Conservation (phyloP, 805 yeast genomes). For the Clavispora phyllophila region DNA sequence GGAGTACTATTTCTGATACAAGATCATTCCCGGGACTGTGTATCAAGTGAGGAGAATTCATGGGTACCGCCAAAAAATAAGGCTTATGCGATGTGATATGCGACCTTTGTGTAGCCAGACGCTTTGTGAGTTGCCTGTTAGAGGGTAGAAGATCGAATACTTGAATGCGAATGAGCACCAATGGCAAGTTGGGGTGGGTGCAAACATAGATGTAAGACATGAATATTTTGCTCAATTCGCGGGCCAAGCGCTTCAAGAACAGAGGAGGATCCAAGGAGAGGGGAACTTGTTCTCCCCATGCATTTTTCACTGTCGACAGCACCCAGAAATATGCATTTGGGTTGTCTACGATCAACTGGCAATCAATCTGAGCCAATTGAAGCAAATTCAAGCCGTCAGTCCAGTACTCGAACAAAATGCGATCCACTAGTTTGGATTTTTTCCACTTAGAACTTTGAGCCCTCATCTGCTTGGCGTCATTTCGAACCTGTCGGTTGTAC, state of each 20-base stretch:
- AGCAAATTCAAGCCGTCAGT: slow-evolving; percentile 52
- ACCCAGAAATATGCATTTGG: slow-evolving; percentile 47
- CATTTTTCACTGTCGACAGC: slow-evolving; percentile 41
- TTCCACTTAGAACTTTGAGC: slow-evolving; percentile 13
- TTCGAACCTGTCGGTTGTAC: slow-evolving; percentile 5
- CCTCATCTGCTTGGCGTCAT: slow-evolving; percentile 8
- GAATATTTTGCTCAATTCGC: slow-evolving; percentile 47
- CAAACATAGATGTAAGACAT: slow-evolving; percentile 63
- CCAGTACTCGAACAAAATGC: slow-evolving; percentile 48
- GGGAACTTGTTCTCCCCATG: slow-evolving; percentile 23
- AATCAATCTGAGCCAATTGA: slow-evolving; percentile 69
- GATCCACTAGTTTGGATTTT: slow-evolving; percentile 36
- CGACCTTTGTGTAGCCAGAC: slow-evolving; percentile 18
- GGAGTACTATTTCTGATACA: slow-evolving; percentile 51
- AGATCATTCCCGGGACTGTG: slow-evolving; percentile 45
- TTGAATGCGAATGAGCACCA: slow-evolving; percentile 60
- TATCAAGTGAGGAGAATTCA: slow-evolving; percentile 60
- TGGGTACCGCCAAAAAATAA: slow-evolving; percentile 61
- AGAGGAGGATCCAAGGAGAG: slow-evolving; percentile 45
- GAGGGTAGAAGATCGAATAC: slow-evolving; percentile 47
- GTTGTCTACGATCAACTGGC: slow-evolving; percentile 57
- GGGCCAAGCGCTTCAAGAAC: slow-evolving; percentile 45
- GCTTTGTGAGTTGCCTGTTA: background rate
- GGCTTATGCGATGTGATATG: slow-evolving; percentile 55
- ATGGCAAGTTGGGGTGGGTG: slow-evolving; percentile 58